Conservation (phyloP, 495 filamentous ascomycete genomes). For the Aspergillus leporis region DNA sequence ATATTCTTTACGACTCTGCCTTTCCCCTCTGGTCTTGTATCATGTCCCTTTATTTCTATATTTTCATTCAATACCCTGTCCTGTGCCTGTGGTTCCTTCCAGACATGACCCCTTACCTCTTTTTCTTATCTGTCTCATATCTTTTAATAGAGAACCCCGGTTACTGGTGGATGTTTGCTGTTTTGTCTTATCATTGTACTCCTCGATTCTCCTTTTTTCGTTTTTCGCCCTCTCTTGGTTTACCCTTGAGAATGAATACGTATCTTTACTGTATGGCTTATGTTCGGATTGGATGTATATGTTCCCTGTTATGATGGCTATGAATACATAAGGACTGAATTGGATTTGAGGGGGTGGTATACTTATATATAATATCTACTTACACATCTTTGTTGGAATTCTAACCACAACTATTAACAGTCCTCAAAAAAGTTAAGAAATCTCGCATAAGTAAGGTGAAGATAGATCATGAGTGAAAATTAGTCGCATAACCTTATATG, state of each 20-base stretch:
- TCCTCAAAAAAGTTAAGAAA: too few relatives aligned
- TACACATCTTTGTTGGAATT: too few relatives aligned
- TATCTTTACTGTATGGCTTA: background rate
- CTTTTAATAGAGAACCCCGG: background rate
- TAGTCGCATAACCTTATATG: too few relatives aligned
- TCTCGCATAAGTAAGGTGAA: too few relatives aligned
- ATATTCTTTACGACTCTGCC: background rate
- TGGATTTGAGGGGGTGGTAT: background rate
- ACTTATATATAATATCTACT: too few relatives aligned
- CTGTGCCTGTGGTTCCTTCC: background rate
- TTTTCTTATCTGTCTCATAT: background rate
- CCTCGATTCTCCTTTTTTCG: background rate
- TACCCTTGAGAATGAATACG: background rate
- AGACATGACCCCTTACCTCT: background rate
- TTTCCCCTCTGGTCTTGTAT: background rate
- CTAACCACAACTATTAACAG: too few relatives aligned
- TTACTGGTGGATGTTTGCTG: too few relatives aligned
- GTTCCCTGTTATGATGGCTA: background rate
- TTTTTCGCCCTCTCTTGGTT: slow-evolving; percentile 2
- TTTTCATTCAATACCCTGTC: background rate
- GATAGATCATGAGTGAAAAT: too few relatives aligned
- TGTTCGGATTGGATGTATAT: background rate
- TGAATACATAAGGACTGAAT: background rate
- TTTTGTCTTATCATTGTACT: too few relatives aligned
- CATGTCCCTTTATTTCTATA: background rate